phyloP scores from a whole-genome alignment of 2,329 filamentous ascomycete species.

The Macroventuria anomochaeta region DNA sequence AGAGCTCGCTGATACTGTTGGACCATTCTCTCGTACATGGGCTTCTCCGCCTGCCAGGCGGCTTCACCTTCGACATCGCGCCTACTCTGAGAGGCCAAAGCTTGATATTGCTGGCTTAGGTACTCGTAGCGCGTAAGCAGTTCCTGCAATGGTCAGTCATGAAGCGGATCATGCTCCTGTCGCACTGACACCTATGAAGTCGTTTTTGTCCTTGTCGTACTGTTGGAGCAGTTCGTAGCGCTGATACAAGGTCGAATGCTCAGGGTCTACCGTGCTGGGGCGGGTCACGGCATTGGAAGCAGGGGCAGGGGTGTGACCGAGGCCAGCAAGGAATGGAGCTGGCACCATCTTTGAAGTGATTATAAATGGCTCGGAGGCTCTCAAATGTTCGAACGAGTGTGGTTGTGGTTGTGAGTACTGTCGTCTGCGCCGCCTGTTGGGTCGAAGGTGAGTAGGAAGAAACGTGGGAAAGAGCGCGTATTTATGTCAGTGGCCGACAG shows the following conservation, averaged over 20 bases:
- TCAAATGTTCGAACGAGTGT: background rate
- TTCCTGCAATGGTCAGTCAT: slow-evolving; percentile 40
- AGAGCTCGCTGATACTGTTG: slow-evolving; percentile 32
- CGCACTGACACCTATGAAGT: slow-evolving; percentile 41
- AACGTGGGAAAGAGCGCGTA: slow-evolving; percentile 10
- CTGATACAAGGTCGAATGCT: slow-evolving; percentile 30
- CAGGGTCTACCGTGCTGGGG: slow-evolving; percentile 4
- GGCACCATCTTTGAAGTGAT: slow-evolving; percentile 21
- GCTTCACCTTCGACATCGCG: slow-evolving; percentile 30
- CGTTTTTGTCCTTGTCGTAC: slow-evolving; percentile 40
- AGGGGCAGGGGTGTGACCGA: slow-evolving; percentile 10
- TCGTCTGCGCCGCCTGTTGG: background rate
- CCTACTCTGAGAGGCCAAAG: slow-evolving; percentile 33
- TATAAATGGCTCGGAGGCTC: background rate
- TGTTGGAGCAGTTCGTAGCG: slow-evolving; percentile 42
- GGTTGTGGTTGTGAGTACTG: background rate
- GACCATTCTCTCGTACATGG: slow-evolving; percentile 26
- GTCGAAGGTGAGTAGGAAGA: slow-evolving; percentile 15
- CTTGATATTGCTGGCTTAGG: slow-evolving; percentile 41
- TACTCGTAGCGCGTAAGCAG: slow-evolving; percentile 51
- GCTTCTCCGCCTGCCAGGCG: slow-evolving; percentile 31
- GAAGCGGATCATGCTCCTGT: background rate
- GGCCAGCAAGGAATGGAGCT: slow-evolving; percentile 17
- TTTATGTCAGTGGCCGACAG: background rate
- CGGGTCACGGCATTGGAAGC: slow-evolving; percentile 1